Percentiles rank a stretch among this genome's conserved stretches.
phyloP scores from a whole-genome alignment of 495 filamentous ascomycete genomes.

The Copromyces sp. region DNA sequence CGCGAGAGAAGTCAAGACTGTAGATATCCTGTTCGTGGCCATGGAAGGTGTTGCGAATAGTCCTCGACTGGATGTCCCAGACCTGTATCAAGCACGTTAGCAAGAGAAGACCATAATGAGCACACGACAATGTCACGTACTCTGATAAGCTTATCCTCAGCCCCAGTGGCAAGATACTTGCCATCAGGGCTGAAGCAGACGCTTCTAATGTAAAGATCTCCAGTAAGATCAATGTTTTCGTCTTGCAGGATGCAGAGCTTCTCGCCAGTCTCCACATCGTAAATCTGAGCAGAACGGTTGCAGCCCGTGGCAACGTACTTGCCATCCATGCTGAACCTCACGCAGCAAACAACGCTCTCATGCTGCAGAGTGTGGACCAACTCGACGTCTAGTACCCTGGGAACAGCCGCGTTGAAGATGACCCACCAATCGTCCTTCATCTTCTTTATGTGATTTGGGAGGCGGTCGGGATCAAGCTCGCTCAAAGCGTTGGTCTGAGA shows the following conservation, averaged over 20 bases:
- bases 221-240: conserved; percentile 70
- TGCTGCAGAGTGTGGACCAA: conserved; percentile 77
- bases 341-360: conserved; percentile 86
- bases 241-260: conserved; percentile 74
- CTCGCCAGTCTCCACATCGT: conserved; percentile 69
- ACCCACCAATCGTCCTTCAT: conserved; percentile 79
- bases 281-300: conserved; percentile 83
- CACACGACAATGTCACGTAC: conserved; percentile 38
- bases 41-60: conserved; percentile 70
- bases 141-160: conserved; percentile 84
- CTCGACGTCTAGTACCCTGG: conserved; percentile 75
- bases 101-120: neutral
- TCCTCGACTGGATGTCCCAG: conserved; percentile 70
- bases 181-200: conserved; percentile 92
- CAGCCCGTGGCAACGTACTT: conserved; percentile 85
- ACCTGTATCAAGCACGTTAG: conserved; percentile 43
- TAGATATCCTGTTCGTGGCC: conserved; percentile 93
- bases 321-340: conserved; percentile 80
- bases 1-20: conserved; percentile 81
- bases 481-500: conserved; percentile 63
- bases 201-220: conserved; percentile 82
- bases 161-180: conserved; percentile 78
- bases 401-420: conserved; percentile 78
- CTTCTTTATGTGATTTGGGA: conserved; percentile 76
- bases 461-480: conserved; percentile 74